These are phyloP conservation scores for Thalia dealbata DNA, from an alignment of 176 grass and related monocot species.

Conservation along the genomic window DNA sequence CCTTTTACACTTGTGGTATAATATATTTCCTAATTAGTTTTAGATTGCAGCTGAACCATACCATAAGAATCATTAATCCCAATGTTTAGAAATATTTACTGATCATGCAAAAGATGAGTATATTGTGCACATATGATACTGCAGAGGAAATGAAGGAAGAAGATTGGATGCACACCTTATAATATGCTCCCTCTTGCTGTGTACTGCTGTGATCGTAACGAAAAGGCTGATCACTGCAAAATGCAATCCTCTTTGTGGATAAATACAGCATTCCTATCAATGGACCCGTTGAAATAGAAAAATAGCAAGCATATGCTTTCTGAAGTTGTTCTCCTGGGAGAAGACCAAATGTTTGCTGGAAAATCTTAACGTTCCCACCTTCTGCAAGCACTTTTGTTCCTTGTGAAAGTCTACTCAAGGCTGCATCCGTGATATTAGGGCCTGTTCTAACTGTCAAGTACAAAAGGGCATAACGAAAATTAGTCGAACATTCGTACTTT, in stretches of 20 bases:
- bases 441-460: slow-evolving; percentile 43
- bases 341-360: slow-evolving; percentile 62
- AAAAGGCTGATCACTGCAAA: slow-evolving; percentile 74
- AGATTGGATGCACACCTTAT: slow-evolving; percentile 35
- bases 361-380: slow-evolving; percentile 69
- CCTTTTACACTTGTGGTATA: no score
- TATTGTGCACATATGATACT: not conserved
- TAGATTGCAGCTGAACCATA: no score
- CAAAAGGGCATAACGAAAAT: not conserved
- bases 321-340: slow-evolving; percentile 56
- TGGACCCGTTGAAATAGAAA: slow-evolving; percentile 73
- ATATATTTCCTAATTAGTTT: no score
- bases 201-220: slow-evolving; percentile 27
- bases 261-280: slow-evolving; percentile 81
- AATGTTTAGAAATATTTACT: no score
- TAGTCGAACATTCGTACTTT: not conserved
- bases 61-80: no score
- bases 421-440: slow-evolving; percentile 64
- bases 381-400: slow-evolving; percentile 87
- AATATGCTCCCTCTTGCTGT: slow-evolving; percentile 33
- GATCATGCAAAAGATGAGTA: not conserved
- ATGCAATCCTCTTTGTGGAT: slow-evolving; percentile 67
- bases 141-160: not conserved
- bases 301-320: slow-evolving; percentile 88
- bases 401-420: slow-evolving; percentile 61